Evolutionary conservation across 2,329 filamentous ascomycete species (phyloP), one percentile per base, ranked within the genome.

Genomic region (Helotiales sp.): DNA sequence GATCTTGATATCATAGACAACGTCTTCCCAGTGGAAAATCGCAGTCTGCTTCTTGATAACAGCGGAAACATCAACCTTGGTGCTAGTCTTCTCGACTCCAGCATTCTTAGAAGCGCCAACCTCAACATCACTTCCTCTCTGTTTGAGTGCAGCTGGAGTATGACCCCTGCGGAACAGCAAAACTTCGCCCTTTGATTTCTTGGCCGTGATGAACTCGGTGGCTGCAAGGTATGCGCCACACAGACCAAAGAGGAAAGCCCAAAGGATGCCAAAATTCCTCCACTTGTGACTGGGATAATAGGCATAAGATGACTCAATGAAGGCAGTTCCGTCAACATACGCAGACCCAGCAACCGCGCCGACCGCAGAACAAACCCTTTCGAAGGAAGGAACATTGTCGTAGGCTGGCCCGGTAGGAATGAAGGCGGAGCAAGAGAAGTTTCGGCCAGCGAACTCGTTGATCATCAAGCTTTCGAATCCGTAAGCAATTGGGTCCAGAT

Each of bases 401-500:
- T 68, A 68, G 0, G 34, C 36, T 34, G 56, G 51, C n/a, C 66
- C 67, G 1, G 38, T 33, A 2, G 69, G 69, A 3, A 70, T 58
- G 34, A 66, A 67, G 7, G 51, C 30, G 0, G 46, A 40, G 52
- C 69, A 71, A 27, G 59, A 55, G 30, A 69, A 66, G 8, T 54
- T 48, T 8, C 63, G 58, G 24, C 57, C 62, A 46, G 54, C 59
- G 47, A 96, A 96, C 72, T 96, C 92, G 73, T 96, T 96, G 63
- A 91, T 82, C 81, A 93, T 88, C 19, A 96, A 79, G 0, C 85
- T 77, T 71, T 96, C 91, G 68, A 96, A 96, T 0, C 85, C 85
- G 63, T 96, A 96, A 1, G 84, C 85, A 10, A 96, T 81, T 2
- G 69, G 69, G 38, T 71, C 61, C 3, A 70, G 13, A 17, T 90